Base-by-base conservation (phyloP, 495 filamentous ascomycete genomes). In the Hypoxylon lienhwacheense region DNA sequence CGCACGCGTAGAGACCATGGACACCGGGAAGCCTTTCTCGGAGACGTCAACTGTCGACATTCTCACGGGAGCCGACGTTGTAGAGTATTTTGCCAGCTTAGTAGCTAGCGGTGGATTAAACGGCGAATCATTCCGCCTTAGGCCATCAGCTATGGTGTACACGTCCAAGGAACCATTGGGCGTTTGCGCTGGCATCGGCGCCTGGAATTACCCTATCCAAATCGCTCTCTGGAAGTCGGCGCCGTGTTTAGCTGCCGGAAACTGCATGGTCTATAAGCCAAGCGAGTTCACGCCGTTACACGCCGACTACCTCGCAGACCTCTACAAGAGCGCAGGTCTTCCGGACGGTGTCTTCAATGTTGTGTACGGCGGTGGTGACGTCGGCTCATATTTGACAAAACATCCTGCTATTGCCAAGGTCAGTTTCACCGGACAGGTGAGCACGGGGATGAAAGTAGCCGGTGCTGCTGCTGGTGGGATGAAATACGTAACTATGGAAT, bases 181-280 rank as follows among this genome's bases (percentile, higher is more conserved):
- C 15, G 86, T 91, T 1, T 90, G 87, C 68, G 87, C 79, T 4
- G 87, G 85, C 25, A 90, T 91, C 59, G 87, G 87, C 32, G 87
- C 87, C 44, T 91, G 87, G 87, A 91, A 91, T 67, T 91, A 91
- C 64, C 88, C 88, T 10, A 85, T 91, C 50, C 88, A 91, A 64
- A 91, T 93, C 66, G 88, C 88, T 10, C 77, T 91, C 0, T 91
- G 88, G 88, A 93, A 93, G 67, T 87, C 85, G 3, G 88, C 86
- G 10, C 86, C 88, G 4, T 90, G 87, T 49, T 77, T 93, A 11
- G 86, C 87, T 7, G 89, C 89, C 2, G 89, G 89, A 19, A 93
- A 93, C 63, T 87, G 84, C 55, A 90, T 93, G 86, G 79, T 93
- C 42, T 91, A 91, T 71, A 93, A 93, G 57, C 84, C 89, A 20